Evolutionary conservation across 1,284 basidiomycete species (phyloP).

Genomic region (Moesziomyces sp.): DNA sequence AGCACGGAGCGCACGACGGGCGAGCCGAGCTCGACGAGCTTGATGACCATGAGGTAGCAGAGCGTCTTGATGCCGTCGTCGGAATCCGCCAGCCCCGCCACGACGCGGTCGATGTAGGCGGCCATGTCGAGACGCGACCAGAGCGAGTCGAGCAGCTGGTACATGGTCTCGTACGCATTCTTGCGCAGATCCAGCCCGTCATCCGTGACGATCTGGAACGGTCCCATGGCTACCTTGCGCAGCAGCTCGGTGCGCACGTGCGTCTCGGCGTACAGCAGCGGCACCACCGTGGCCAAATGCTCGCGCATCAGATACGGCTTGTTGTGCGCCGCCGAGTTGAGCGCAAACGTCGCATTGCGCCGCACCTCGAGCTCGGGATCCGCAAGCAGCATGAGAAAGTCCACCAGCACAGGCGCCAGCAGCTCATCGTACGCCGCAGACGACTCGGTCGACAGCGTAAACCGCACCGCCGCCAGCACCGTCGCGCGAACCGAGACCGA

Average conservation of each 20-base stretch:
- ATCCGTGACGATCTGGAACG: constrained; percentile 94
- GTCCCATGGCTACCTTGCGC: constrained; percentile 91
- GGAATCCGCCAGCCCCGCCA: constrained; percentile 81
- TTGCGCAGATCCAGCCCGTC: constrained; percentile 87
- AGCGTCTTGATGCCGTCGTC: constrained; percentile 97
- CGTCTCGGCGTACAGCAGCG: constrained; percentile 84
- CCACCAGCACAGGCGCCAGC: constrained; percentile 83
- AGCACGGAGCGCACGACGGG: constrained; percentile 73
- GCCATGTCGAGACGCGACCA: constrained; percentile 84
- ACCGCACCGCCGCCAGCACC: constrained; percentile 91
- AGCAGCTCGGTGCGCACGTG: constrained; percentile 75
- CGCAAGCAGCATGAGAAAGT: constrained; percentile 87
- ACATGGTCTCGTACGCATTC: constrained; percentile 97
- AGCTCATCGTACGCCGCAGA: constrained; percentile 86
- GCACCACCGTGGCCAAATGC: constrained; percentile 80
- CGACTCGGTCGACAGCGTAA: constrained; percentile 87
- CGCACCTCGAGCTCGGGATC: constrained; percentile 75
- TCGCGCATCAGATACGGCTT: constrained; percentile 91
- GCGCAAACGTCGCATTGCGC: constrained; percentile 72
- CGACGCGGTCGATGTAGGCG: constrained; percentile 82
- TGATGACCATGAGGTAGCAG: constrained; percentile 92
- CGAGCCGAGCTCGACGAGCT: constrained; percentile 78
- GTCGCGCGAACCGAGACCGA: constrained; percentile 75
- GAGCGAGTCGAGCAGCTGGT: constrained; percentile 91
- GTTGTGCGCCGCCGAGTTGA: constrained; percentile 93